phyloP scores from a whole-genome alignment of 441 rosid species.

The Arabidopsis hybrid region DNA sequence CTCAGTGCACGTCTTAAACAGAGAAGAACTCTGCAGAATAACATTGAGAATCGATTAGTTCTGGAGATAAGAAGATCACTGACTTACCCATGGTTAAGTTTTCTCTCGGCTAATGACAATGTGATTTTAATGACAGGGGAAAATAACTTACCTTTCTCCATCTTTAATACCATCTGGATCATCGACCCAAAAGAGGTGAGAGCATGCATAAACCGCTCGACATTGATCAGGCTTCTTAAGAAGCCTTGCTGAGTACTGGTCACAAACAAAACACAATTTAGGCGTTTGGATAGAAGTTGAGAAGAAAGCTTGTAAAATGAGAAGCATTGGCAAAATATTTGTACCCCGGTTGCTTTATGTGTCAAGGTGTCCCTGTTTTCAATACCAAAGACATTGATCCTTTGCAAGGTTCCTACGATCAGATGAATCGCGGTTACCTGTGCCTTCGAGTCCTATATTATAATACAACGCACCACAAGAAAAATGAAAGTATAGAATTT shows the following conservation, averaged over 20 bases:
- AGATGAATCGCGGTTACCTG: slow-evolving; percentile 81
- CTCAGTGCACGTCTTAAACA: slow-evolving; percentile 78
- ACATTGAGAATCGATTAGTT: neutral
- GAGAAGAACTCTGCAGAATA: slow-evolving; percentile 60
- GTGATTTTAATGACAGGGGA: neutral
- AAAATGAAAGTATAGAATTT: slow-evolving; percentile 1
- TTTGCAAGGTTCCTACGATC: slow-evolving; percentile 76
- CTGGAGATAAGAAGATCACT: neutral
- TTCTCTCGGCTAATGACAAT: neutral
- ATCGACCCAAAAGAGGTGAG: slow-evolving; percentile 85
- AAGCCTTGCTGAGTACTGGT: slow-evolving; percentile 79
- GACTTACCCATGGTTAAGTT: neutral
- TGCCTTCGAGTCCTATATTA: slow-evolving; percentile 67
- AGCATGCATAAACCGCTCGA: slow-evolving; percentile 80
- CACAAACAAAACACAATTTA: slow-evolving; percentile 34
- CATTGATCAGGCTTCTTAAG: slow-evolving; percentile 86
- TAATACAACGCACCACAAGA: slow-evolving; percentile 1
- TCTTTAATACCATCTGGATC: slow-evolving; percentile 63
- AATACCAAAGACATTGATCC: slow-evolving; percentile 74
- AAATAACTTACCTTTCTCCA: slow-evolving; percentile 65
- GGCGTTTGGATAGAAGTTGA: slow-evolving; percentile 4
- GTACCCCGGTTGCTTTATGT: slow-evolving; percentile 87
- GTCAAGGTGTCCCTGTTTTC: slow-evolving; percentile 83
- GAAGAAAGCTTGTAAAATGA: slow-evolving; percentile 13
- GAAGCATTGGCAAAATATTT: slow-evolving; percentile 13